A percentile compares a stretch with the other conserved stretches of the same genome.
Evolutionary conservation across 1,284 basidiomycete species (phyloP).

Genomic region (Puccinia hordei): DNA sequence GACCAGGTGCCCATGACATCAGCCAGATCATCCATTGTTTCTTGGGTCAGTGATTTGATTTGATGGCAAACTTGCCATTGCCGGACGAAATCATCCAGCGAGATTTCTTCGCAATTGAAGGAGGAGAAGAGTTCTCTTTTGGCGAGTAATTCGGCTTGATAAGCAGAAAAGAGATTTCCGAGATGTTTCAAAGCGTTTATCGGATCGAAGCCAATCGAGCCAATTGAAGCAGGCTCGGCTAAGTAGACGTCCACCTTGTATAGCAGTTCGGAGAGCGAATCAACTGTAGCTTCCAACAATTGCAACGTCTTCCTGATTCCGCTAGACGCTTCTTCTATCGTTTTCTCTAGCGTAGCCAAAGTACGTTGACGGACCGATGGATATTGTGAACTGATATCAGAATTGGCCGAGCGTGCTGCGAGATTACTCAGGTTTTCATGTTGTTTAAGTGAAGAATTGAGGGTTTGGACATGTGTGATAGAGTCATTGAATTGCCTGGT

Average conservation of each 20-base stretch:
- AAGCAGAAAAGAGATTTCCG: constrained; percentile 24
- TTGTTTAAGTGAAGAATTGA: constrained; percentile 25
- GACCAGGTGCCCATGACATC: constrained; percentile 42
- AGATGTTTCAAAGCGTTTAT: constrained; percentile 36
- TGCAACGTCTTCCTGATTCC: constrained; percentile 22
- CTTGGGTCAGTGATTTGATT: constrained; percentile 26
- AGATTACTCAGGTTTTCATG: constrained; percentile 37
- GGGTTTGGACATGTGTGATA: constrained; percentile 43
- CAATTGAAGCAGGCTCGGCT: constrained; percentile 8
- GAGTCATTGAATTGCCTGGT: constrained; percentile 45
- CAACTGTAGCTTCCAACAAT: constrained; percentile 27
- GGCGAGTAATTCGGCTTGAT: constrained; percentile 42
- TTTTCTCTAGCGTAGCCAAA: constrained; percentile 13
- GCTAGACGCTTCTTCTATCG: constrained; percentile 5
- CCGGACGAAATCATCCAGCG: constrained; percentile 5
- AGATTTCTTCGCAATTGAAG: constrained; percentile 41
- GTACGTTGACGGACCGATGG: constrained; percentile 41
- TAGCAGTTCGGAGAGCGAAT: constrained; percentile 30
- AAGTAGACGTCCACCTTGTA: constrained; percentile 36
- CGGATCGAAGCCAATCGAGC: constrained; percentile 35
- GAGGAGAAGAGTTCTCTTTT: constrained; percentile 42
- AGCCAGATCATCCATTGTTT: constrained; percentile 43
- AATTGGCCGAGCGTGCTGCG: neutral
- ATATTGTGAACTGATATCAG: neutral
- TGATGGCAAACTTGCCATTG: constrained; percentile 35